Evolutionary conservation across 2,329 filamentous ascomycete species (phyloP), one percentile per base, ranked within the genome.

Genomic region (Penicillium italicum): DNA sequence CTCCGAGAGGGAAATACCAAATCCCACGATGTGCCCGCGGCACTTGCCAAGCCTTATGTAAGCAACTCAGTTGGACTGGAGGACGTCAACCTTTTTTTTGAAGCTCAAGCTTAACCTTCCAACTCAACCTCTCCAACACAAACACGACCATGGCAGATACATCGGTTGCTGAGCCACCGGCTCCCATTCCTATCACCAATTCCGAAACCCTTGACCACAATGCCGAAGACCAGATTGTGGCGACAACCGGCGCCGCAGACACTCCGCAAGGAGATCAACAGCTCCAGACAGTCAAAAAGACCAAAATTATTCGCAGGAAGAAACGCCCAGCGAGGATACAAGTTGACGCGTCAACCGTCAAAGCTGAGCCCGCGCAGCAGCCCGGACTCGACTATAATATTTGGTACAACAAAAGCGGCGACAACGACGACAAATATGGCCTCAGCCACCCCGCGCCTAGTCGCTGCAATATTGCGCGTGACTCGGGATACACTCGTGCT

Each of bases 341-440:
- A 77, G 87, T 97, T 67, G 94, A 99, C 69, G 85, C 91, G 1
- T 85, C 88, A 38, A 87, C 87, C 41, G 83, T 96, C 76, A 90
- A 88, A 66, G 87, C 87, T 33, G 91, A 96, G 66, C 88, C 90
- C 4, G 91, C 92, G 16, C 89, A 90, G 1, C 92, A 97, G 68
- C 97, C 93, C 0, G 94, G 94, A 50, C 96, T 90, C 0, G 91
- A 92, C 56, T 99, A 94, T 82, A 99, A 99, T 75, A 95, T 96
- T 69, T 97, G 92, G 93, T 96, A 97, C 77, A 97, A 96, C 79
- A 97, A 97, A 76, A 97, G 93, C 92, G 94, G 94, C 68, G 94
- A 99, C 75, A 85, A 91, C 58, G 93, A 97, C 70, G 91, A 95
- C 78, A 91, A 92, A 66, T 91, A 93, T 69, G 82, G 91, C 4